These are phyloP conservation scores for Otatea glauca DNA, from an alignment of 176 grass and related monocot species.

Conservation along the genomic window DNA sequence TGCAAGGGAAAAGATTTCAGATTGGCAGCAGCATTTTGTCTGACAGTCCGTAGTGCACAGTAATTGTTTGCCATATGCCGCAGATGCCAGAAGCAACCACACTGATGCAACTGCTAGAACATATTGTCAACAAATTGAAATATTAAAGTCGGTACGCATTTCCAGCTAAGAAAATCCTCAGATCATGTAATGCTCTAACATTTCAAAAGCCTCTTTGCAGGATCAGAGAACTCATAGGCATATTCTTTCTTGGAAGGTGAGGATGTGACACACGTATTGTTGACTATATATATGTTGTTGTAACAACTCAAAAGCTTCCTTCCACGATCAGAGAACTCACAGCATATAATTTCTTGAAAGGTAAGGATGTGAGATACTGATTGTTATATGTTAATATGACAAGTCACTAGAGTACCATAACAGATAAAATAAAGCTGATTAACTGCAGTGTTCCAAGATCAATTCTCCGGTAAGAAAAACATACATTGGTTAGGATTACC, in stretches of 20 bases:
- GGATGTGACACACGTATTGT: not conserved
- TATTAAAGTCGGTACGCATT: not conserved
- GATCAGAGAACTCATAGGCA: not conserved
- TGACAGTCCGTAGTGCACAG: not conserved
- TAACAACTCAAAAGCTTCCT: not conserved
- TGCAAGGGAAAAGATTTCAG: not conserved
- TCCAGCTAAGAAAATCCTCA: conserved; percentile 4
- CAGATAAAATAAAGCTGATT: not conserved
- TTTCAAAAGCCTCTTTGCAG: not conserved
- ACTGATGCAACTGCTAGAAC: conserved; percentile 6
- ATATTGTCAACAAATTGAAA: conserved; percentile 7
- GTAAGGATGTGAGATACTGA: not conserved
- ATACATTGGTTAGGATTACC: not conserved
- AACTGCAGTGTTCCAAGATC: not conserved
- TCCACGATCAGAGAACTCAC: not conserved
- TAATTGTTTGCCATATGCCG: conserved; percentile 1
- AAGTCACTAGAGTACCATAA: not conserved
- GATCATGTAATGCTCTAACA: not conserved
- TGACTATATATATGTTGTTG: too few species aligned
- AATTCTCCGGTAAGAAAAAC: conserved; percentile 1
- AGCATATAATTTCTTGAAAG: not conserved
- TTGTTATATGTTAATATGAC: not conserved
- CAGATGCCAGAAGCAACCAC: conserved; percentile 1
- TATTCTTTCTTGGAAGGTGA: not conserved
- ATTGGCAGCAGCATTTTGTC: not conserved